phyloP scores from a whole-genome alignment of 2,329 filamentous ascomycete genomes.

The Fonsecaea nubica region DNA sequence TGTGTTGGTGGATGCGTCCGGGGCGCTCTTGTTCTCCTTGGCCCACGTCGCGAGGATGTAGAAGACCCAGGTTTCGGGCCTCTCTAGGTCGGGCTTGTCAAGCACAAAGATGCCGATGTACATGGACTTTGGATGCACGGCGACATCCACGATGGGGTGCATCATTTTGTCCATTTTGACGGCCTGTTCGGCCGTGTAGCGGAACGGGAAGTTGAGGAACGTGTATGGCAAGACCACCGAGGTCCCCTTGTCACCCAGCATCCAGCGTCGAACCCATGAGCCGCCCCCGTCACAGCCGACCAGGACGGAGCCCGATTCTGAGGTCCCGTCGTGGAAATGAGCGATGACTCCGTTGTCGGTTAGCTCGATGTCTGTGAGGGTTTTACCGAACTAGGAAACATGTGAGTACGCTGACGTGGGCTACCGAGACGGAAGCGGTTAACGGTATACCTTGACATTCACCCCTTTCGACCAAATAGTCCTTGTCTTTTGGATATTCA shows the following conservation, averaged over 20 bases:
- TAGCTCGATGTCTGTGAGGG: constrained; percentile 29
- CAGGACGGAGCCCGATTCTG: constrained; percentile 35
- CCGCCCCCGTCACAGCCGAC: constrained; percentile 39
- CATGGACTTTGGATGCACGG: constrained; percentile 36
- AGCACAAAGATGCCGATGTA: constrained; percentile 36
- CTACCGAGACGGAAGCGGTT: background rate
- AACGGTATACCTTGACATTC: constrained; percentile 27
- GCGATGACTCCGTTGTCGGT: constrained; percentile 31
- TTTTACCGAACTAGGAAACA: constrained; percentile 31
- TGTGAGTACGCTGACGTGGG: background rate
- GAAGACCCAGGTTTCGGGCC: constrained; percentile 38
- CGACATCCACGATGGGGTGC: constrained; percentile 39
- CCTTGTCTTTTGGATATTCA: constrained; percentile 49
- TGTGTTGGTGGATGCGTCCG: background rate
- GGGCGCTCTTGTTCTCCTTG: constrained; percentile 11
- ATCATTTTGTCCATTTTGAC: constrained; percentile 38
- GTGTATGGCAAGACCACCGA: constrained; percentile 28
- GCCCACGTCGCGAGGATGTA: constrained; percentile 37
- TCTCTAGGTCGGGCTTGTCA: constrained; percentile 36
- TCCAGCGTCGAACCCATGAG: constrained; percentile 33
- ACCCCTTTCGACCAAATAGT: constrained; percentile 45
- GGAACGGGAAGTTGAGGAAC: constrained; percentile 35
- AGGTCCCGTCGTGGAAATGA: constrained; percentile 37
- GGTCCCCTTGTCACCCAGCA: constrained; percentile 31
- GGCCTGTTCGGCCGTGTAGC: constrained; percentile 34